These are phyloP conservation scores for Podosphaera fusca DNA, from an alignment of 2,329 filamentous ascomycete species.

Conservation along the genomic window DNA sequence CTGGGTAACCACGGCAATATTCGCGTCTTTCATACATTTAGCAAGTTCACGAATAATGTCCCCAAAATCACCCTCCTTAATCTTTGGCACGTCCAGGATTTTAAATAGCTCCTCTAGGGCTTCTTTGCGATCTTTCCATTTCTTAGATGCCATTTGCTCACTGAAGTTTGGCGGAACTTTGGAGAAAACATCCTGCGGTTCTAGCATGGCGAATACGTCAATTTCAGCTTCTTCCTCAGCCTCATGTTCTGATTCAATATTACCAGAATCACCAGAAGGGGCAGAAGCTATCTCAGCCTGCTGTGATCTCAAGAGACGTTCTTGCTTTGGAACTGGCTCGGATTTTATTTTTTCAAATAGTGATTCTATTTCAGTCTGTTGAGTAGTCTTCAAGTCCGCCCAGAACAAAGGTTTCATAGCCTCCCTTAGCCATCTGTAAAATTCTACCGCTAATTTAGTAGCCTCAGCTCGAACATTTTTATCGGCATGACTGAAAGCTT, in stretches of 20 bases:
- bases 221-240: slow-evolving; percentile 41
- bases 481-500: slow-evolving; percentile 86
- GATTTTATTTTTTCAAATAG: slow-evolving; percentile 85
- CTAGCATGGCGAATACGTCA: slow-evolving; percentile 60
- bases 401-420: slow-evolving; percentile 98
- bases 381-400: slow-evolving; percentile 82
- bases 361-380: slow-evolving; percentile 81
- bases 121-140: slow-evolving; percentile 98
- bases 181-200: slow-evolving; percentile 65
- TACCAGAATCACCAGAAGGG: slow-evolving; percentile 30
- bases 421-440: slow-evolving; percentile 91
- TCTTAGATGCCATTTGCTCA: slow-evolving; percentile 68
- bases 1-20: slow-evolving; percentile 79
- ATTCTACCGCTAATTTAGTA: slow-evolving; percentile 72
- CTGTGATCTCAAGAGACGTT: slow-evolving; percentile 68
- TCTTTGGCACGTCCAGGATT: slow-evolving; percentile 61
- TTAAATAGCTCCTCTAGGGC: slow-evolving; percentile 62
- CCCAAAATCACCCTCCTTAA: slow-evolving; percentile 75
- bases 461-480: slow-evolving; percentile 94
- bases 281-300: slow-evolving; percentile 62
- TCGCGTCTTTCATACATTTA: slow-evolving; percentile 98
- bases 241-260: slow-evolving; percentile 31
- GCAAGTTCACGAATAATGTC: slow-evolving; percentile 67
- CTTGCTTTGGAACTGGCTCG: slow-evolving; percentile 71
- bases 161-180: slow-evolving; percentile 65